Evolutionary conservation across 2,329 filamentous ascomycete species (phyloP).

Genomic region (Monilinia vaccinii-corymbosi): DNA sequence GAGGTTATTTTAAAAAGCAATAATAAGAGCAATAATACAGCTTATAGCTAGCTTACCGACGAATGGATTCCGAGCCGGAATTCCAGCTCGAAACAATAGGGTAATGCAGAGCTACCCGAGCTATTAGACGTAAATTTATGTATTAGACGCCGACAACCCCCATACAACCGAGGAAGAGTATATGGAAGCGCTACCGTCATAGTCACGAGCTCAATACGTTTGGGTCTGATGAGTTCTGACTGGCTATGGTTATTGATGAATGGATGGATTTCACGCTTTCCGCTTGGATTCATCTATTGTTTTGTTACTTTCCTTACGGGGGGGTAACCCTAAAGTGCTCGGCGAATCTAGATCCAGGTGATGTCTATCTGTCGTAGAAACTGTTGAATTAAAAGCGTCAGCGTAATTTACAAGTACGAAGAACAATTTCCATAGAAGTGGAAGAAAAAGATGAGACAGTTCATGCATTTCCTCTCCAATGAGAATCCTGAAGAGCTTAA

Average conservation of each 20-base stretch:
- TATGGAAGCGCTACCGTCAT: constrained; percentile 1
- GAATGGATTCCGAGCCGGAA: no score
- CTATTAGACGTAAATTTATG: no score
- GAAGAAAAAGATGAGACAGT: constrained; percentile 1
- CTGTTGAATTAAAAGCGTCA: not conserved
- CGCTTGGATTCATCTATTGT: not conserved
- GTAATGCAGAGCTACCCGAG: no score
- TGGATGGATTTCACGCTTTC: not conserved
- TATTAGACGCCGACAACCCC: constrained; percentile 1
- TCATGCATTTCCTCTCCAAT: not conserved
- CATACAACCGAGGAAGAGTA: not conserved
- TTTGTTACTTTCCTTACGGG: not conserved
- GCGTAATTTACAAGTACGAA: not conserved
- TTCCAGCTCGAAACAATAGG: no score
- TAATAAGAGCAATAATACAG: no score
- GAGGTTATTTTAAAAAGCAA: no score
- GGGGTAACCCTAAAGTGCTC: not conserved
- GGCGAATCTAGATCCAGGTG: not conserved
- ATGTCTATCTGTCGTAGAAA: no score
- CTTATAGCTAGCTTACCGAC: no score
- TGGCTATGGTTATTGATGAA: not conserved
- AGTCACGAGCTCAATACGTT: not conserved
- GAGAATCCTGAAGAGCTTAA: not conserved
- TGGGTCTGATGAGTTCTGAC: not conserved
- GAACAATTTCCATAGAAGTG: constrained; percentile 1